phyloP scores from a whole-genome alignment of 345 rosid genomes.

The Hirschfeldia incana region DNA sequence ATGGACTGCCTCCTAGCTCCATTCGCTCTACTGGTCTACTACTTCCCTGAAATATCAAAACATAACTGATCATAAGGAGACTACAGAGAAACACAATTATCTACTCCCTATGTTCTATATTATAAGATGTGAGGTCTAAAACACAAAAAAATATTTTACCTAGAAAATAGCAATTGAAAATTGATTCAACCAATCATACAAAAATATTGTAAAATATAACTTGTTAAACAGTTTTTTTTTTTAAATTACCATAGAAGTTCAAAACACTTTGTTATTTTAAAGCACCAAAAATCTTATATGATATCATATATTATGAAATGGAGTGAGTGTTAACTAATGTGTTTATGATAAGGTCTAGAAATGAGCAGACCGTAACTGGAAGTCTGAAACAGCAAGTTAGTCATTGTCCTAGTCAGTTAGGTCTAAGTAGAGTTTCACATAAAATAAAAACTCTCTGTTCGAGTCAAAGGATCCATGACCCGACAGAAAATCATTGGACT shows the following conservation, averaged over 20 bases:
- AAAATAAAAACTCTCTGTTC: no score
- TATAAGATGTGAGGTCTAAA: no score
- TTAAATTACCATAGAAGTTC: no score
- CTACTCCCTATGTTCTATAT: no score
- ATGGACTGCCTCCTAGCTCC: conserved; percentile 77
- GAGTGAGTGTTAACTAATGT: not conserved
- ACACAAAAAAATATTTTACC: no score
- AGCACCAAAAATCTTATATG: no score
- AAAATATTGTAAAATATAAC: no score
- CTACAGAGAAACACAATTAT: not conserved
- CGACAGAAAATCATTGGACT: conserved; percentile 39
- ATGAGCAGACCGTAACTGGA: not conserved
- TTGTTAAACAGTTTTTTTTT: no score
- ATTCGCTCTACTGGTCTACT: conserved; percentile 80
- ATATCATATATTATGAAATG: no score
- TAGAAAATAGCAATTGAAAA: no score
- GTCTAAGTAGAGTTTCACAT: not conserved
- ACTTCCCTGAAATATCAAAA: conserved; percentile 61
- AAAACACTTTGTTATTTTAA: no score
- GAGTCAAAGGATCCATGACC: conserved; percentile 24
- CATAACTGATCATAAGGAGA: not conserved
- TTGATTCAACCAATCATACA: no score
- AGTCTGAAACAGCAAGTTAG: conserved; percentile 9
- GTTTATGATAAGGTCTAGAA: not conserved
- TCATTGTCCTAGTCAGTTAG: not conserved